Conservation (phyloP, 257 asterid genomes). For the Nicotiana knightiana region DNA sequence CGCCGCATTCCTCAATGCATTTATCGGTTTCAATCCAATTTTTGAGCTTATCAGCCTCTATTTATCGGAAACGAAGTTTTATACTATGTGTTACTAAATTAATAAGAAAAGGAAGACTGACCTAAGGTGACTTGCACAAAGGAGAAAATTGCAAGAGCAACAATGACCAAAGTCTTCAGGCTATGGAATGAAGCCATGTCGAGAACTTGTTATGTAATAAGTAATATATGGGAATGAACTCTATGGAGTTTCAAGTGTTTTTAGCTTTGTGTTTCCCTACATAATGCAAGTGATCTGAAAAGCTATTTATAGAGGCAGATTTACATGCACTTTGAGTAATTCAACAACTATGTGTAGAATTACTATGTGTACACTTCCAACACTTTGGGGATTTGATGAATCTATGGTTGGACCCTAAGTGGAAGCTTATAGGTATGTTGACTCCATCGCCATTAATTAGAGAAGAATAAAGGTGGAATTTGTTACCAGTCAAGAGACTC, state of each 20-base stretch:
- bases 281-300: neutral
- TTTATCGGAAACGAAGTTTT: no score
- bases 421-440: neutral
- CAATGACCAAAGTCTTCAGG: conserved; percentile 12
- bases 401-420: neutral
- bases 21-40: conserved; percentile 53
- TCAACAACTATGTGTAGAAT: neutral
- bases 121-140: conserved; percentile 26
- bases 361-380: neutral
- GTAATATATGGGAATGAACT: neutral
- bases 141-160: conserved; percentile 26
- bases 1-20: conserved; percentile 56
- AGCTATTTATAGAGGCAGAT: neutral
- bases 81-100: neutral
- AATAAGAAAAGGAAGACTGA: conserved; percentile 4
- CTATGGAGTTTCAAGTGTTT: neutral
- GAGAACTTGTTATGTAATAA: neutral
- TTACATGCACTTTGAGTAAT: neutral
- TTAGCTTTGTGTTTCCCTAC: neutral
- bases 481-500: neutral
- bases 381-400: neutral
- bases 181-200: conserved; percentile 34
- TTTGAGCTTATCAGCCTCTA: conserved; percentile 43
- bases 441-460: neutral
- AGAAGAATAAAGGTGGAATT: neutral